Conservation (phyloP, 371 early-diverging fungal species). For the Rhizopus arrhizus region DNA sequence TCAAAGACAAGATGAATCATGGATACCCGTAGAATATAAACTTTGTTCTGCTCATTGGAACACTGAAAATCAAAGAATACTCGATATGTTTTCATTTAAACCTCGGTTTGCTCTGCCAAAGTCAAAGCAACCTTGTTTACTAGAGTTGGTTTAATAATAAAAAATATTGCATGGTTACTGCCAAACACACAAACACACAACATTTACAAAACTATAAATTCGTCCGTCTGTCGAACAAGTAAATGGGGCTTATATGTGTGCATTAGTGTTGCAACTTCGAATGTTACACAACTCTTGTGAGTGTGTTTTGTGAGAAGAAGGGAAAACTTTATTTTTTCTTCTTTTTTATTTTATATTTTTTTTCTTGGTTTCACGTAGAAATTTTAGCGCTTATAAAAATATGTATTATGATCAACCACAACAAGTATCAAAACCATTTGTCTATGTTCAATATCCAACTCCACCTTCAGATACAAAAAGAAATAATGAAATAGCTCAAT, state of each 20-base stretch:
- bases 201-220: not conserved
- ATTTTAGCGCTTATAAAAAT: not conserved
- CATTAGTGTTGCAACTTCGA: not conserved
- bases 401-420: slow-evolving; percentile 20
- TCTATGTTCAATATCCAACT: slow-evolving; percentile 20
- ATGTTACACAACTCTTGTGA: not conserved
- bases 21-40: slow-evolving; percentile 70
- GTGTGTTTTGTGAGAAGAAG: not conserved
- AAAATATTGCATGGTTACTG: not conserved
- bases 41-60: slow-evolving; percentile 83
- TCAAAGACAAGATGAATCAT: slow-evolving; percentile 49
- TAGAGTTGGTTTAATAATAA: not conserved
- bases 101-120: slow-evolving; percentile 9
- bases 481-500: not conserved
- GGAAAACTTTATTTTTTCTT: not conserved
- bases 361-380: not conserved
- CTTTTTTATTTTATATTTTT: not conserved
- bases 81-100: slow-evolving; percentile 32
- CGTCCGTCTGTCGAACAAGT: not conserved
- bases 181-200: not conserved
- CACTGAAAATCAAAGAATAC: slow-evolving; percentile 64
- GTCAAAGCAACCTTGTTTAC: slow-evolving; percentile 10
- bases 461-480: slow-evolving; percentile 3
- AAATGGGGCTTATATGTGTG: too few species aligned
- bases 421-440: slow-evolving; percentile 18